Percentiles rank a stretch among this genome's conserved stretches.
These are phyloP conservation scores for Chrysoporthe puriensis DNA, from an alignment of 2,329 filamentous ascomycete genomes.

Conservation along the genomic window DNA sequence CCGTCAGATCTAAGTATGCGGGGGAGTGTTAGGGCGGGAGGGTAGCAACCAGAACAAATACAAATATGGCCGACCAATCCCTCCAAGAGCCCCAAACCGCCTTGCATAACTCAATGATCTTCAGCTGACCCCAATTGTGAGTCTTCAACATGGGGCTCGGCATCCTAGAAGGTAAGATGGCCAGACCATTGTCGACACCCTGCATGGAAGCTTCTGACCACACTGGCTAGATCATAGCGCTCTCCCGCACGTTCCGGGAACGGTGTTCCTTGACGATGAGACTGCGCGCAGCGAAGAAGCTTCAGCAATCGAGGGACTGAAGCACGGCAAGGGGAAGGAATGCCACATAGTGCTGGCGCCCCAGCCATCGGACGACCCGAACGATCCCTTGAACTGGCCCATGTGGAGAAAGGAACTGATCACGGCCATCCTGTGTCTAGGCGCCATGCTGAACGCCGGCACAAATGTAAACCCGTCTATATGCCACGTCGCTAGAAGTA, in stretches of 20 bases:
- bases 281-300: slow-evolving; percentile 36
- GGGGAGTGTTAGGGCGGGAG: background rate
- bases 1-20: slow-evolving; percentile 29
- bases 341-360: slow-evolving; percentile 49
- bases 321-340: slow-evolving; percentile 34
- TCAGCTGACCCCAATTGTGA: background rate
- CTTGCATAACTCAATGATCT: background rate
- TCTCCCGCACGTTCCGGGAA: slow-evolving; percentile 35
- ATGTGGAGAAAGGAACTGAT: slow-evolving; percentile 35
- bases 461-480: slow-evolving; percentile 8
- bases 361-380: slow-evolving; percentile 48
- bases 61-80: background rate
- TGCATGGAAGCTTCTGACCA: background rate
- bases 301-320: slow-evolving; percentile 33
- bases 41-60: background rate
- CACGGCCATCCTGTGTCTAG: background rate
- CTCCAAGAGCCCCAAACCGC: background rate
- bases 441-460: slow-evolving; percentile 7
- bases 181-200: background rate
- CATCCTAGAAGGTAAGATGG: slow-evolving; percentile 10
- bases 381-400: slow-evolving; percentile 50
- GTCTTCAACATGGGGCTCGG: slow-evolving; percentile 4
- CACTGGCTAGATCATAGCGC: background rate
- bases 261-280: slow-evolving; percentile 34
- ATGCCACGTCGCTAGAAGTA: background rate